Evolutionary conservation across 208 protist genomes (phyloP).

Genomic region (Angomonas ambiguus): DNA sequence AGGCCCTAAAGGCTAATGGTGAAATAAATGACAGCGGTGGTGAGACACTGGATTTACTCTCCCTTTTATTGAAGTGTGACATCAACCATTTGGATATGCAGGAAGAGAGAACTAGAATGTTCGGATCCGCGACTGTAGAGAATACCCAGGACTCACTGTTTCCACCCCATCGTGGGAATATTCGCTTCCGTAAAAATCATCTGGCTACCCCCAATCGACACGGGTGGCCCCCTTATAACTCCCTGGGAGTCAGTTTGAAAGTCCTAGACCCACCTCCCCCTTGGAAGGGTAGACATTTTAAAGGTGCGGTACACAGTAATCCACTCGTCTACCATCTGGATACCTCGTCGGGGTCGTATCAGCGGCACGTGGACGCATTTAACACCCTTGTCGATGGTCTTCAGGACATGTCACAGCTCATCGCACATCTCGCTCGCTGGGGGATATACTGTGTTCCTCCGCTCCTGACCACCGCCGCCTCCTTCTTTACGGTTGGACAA

Average conservation of each 20-base stretch:
- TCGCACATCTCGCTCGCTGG: constrained; percentile 38
- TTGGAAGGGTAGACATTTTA: not conserved
- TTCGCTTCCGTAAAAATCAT: constrained; percentile 48
- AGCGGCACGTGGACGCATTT: constrained; percentile 39
- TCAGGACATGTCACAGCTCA: constrained; percentile 40
- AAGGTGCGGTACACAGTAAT: not conserved
- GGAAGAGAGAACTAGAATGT: constrained; percentile 63
- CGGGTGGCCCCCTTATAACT: constrained; percentile 75
- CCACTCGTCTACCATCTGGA: constrained; percentile 24
- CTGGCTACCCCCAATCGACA: constrained; percentile 76
- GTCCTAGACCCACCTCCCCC: constrained; percentile 9
- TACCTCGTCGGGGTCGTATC: constrained; percentile 37
- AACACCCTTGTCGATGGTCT: constrained; percentile 21
- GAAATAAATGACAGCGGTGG: constrained; percentile 14
- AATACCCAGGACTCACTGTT: constrained; percentile 56
- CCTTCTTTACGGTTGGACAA: constrained; percentile 65
- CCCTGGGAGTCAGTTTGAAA: constrained; percentile 41
- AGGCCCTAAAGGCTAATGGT: constrained; percentile 39
- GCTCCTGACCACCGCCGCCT: constrained; percentile 48
- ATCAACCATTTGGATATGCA: constrained; percentile 57
- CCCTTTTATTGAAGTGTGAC: constrained; percentile 52
- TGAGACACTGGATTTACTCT: constrained; percentile 17
- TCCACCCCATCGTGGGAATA: constrained; percentile 33
- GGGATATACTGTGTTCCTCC: constrained; percentile 81
- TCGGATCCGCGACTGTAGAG: constrained; percentile 53